These are phyloP conservation scores for Noccaea bulbosa DNA, from an alignment of 345 rosid species.

Conservation along the genomic window DNA sequence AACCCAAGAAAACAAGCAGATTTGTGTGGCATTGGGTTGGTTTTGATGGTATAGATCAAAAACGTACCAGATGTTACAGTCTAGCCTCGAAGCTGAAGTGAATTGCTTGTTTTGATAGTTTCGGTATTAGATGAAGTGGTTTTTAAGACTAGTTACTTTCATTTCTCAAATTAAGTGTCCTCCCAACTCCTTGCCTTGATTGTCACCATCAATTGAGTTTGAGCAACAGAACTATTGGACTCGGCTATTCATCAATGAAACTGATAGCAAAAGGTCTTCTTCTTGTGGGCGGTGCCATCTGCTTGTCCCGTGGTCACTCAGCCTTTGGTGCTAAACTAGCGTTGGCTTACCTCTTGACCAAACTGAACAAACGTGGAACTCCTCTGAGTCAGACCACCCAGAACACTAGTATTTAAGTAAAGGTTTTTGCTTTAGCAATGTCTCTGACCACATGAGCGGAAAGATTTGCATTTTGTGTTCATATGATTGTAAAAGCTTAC, in stretches of 20 bases:
- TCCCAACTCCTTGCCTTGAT: too few relatives aligned
- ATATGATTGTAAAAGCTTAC: slow-evolving; percentile 18
- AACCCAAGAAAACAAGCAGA: too few relatives aligned
- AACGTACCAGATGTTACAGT: too few relatives aligned
- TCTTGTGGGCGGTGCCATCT: slow-evolving; percentile 63
- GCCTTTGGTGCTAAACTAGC: slow-evolving; percentile 82
- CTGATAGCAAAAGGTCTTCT: slow-evolving; percentile 65
- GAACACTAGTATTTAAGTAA: slow-evolving; percentile 36
- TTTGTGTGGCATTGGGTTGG: too few relatives aligned
- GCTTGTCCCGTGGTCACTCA: slow-evolving; percentile 74
- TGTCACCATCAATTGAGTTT: too few relatives aligned
- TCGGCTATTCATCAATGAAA: slow-evolving; percentile 55
- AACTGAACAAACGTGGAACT: slow-evolving; percentile 60
- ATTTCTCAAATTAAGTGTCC: too few relatives aligned
- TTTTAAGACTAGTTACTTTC: too few relatives aligned
- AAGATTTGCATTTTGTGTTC: neutral
- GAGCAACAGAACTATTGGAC: too few relatives aligned
- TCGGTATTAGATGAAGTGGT: too few relatives aligned
- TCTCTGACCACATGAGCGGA: slow-evolving; percentile 13
- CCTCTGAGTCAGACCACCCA: slow-evolving; percentile 48
- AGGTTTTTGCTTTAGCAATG: slow-evolving; percentile 12
- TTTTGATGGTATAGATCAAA: too few relatives aligned
- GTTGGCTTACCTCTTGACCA: slow-evolving; percentile 76
- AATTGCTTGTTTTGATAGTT: too few relatives aligned
- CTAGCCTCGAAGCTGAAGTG: too few relatives aligned